These are phyloP conservation scores for Melastoma malabathricum DNA, from an alignment of 345 rosid genomes.

Conservation along the genomic window DNA sequence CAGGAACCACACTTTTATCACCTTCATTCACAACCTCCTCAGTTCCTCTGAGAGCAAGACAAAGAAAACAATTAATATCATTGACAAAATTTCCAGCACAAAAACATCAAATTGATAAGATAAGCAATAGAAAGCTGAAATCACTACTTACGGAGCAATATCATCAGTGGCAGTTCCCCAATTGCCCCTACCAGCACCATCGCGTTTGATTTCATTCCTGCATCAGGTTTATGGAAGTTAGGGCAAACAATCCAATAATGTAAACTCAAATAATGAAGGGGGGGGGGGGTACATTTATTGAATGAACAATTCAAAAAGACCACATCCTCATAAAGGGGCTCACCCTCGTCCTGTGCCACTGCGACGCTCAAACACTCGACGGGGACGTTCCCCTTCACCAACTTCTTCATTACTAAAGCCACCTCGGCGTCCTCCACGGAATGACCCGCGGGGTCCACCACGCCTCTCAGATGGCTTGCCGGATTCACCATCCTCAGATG, in stretches of 20 bases:
- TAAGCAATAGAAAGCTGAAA: not conserved
- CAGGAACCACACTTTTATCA: conserved; percentile 37
- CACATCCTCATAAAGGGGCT: conserved; percentile 9
- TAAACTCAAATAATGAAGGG: not conserved
- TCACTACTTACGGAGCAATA: conserved; percentile 44
- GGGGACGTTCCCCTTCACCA: conserved; percentile 61
- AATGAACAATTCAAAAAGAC: not conserved
- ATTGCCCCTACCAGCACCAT: conserved; percentile 85
- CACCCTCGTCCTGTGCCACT: conserved; percentile 96
- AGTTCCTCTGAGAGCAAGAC: conserved; percentile 33
- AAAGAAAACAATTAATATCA: not conserved
- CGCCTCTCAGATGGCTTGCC: conserved; percentile 45
- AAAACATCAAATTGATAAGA: not conserved
- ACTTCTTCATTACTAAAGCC: conserved; percentile 44
- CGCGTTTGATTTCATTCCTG: conserved; percentile 75
- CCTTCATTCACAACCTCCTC: conserved; percentile 43
- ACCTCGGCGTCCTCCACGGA: conserved; percentile 72
- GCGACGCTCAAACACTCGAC: conserved; percentile 60
- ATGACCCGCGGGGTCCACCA: conserved; percentile 51
- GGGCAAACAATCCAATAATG: not conserved
- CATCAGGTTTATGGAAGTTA: not conserved
- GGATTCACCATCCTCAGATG: conserved; percentile 55
- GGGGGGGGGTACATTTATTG: not conserved
- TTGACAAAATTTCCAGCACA: not conserved
- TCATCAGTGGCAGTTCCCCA: conserved; percentile 91